These are phyloP conservation scores for Elaeagnus macrophylla DNA, from an alignment of 306 rosid species.

Conservation along the genomic window DNA sequence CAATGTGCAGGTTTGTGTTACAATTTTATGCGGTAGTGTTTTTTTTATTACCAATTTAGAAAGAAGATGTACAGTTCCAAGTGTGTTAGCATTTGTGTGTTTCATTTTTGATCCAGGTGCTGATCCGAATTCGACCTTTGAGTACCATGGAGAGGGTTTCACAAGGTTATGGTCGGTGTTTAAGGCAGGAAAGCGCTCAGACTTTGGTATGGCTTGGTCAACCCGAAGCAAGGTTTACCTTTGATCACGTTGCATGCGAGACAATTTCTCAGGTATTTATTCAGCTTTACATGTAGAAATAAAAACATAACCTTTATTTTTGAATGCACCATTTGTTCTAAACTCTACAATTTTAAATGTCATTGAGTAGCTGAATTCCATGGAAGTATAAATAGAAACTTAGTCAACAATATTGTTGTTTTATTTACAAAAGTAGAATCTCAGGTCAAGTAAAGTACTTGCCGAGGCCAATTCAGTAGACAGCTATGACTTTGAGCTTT, in stretches of 20 bases:
- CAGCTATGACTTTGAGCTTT: too few species aligned
- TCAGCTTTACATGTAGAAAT: neutral
- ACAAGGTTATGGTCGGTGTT: constrained; percentile 65
- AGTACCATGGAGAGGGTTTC: constrained; percentile 55
- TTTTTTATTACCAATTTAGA: neutral
- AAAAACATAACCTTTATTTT: too few species aligned
- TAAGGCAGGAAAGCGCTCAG: constrained; percentile 75
- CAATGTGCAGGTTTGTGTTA: constrained; percentile 63
- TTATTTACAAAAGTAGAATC: too few species aligned
- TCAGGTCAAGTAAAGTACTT: too few species aligned
- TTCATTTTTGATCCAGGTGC: constrained; percentile 42
- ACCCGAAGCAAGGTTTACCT: constrained; percentile 88
- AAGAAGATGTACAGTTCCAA: too few species aligned
- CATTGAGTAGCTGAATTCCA: too few species aligned
- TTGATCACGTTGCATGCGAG: constrained; percentile 82
- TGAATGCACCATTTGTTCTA: neutral
- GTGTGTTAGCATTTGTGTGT: constrained; percentile 1
- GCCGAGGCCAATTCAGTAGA: too few species aligned
- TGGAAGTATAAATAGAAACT: too few species aligned
- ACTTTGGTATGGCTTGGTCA: constrained; percentile 85
- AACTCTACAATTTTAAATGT: too few species aligned
- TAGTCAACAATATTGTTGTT: too few species aligned
- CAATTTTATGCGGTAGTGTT: constrained; percentile 1
- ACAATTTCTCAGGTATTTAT: constrained; percentile 64
- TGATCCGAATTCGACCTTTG: constrained; percentile 80